Conservation (phyloP, 1,284 basidiomycete species). For the Leccinum pallidistipes region DNA sequence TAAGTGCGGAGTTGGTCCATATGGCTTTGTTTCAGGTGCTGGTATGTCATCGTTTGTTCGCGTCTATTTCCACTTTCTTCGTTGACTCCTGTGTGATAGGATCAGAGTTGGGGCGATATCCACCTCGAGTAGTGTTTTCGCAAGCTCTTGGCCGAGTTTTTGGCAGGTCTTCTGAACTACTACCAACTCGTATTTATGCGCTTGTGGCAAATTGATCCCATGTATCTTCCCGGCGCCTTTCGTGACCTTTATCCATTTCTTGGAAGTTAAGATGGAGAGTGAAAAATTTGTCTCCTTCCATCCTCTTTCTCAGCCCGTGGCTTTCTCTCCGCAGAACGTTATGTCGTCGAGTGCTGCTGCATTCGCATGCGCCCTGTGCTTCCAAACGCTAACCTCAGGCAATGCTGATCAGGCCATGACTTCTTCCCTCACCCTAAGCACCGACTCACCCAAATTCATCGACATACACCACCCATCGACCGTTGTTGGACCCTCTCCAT, state of each 20-base stretch:
- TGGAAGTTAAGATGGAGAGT: too few relatives aligned
- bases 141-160: constrained; percentile 87
- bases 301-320: constrained; percentile 13
- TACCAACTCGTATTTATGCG: constrained; percentile 89
- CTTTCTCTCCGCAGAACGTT: constrained; percentile 3
- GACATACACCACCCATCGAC: neutral
- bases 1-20: constrained; percentile 92
- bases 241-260: constrained; percentile 72
- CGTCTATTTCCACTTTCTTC: neutral
- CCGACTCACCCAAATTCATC: neutral
- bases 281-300: neutral
- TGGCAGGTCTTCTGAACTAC: constrained; percentile 64
- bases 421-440: neutral
- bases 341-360: neutral
- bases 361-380: constrained; percentile 5
- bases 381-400: neutral
- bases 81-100: constrained; percentile 35
- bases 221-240: constrained; percentile 85
- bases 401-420: neutral
- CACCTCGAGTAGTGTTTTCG: constrained; percentile 79
- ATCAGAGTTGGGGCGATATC: constrained; percentile 86
- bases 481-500: neutral
- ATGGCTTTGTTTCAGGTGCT: constrained; percentile 92
- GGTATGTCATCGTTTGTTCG: constrained; percentile 39
- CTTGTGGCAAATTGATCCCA: constrained; percentile 88